Conservation (phyloP, 2,329 filamentous ascomycete genomes). For the Xylaria sp. region DNA sequence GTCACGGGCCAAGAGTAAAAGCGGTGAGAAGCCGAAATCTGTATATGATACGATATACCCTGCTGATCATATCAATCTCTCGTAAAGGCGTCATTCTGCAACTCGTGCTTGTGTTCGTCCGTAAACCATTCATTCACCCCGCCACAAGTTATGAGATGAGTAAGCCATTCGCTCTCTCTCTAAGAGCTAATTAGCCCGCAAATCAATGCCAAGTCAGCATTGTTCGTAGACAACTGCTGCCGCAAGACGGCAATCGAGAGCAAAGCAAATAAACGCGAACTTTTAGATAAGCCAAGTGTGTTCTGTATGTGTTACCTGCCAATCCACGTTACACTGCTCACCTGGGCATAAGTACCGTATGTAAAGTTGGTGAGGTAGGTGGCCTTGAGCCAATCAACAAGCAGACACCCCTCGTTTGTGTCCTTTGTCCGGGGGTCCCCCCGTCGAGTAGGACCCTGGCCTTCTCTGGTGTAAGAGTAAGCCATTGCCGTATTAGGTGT, state of each 20-base stretch:
- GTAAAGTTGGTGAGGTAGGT: background rate
- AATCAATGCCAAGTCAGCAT: background rate
- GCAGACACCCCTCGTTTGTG: background rate
- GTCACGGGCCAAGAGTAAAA: background rate
- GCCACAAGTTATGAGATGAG: too few relatives aligned
- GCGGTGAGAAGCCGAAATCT: slow-evolving; percentile 6
- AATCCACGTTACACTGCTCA: background rate
- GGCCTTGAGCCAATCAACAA: slow-evolving; percentile 13
- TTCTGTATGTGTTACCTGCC: background rate
- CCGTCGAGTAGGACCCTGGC: slow-evolving; percentile 18
- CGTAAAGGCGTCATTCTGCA: background rate
- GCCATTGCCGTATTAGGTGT: slow-evolving; percentile 23
- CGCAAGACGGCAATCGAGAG: background rate
- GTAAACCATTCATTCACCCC: background rate
- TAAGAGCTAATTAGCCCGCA: background rate
- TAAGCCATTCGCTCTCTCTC: background rate
- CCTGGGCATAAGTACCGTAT: too few relatives aligned
- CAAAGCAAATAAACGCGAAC: slow-evolving; percentile 1
- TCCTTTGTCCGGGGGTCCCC: background rate
- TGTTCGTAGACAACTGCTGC: background rate
- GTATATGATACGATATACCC: background rate
- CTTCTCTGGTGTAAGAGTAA: slow-evolving; percentile 17
- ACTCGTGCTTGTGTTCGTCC: background rate
- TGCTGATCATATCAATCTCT: background rate
- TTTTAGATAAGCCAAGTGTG: background rate